Base-by-base conservation (phyloP, 2,329 filamentous ascomycete genomes). In the Colletotrichum gigasporum region DNA sequence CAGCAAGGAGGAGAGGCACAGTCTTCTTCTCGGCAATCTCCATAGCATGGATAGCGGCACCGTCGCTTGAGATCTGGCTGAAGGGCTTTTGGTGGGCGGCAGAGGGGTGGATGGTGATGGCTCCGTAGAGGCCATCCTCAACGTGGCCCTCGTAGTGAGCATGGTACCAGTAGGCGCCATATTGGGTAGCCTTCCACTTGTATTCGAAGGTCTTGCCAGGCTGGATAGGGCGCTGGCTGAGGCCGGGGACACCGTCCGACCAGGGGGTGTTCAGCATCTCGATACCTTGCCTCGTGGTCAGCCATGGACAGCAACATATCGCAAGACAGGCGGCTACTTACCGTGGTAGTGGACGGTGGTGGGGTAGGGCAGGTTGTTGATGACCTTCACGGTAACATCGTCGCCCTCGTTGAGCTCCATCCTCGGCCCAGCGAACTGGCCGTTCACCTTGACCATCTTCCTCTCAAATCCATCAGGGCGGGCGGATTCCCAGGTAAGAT, bases 161-260 rank as follows among this genome's bases (percentile, higher is more conserved):
- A 73, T 90, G 87, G 67, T 90, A 90, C 79, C 84, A 89, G 73
- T 86, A 87, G 41, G 81, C 83, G 3, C 88, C 88, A 68, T 85
- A 83, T 57, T 87, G 81, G 0, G 78, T 79, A 0, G 87, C 86
- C n/a, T 75, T 80, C 77, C 84, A 90, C 30, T 75, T 76, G 69
- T 90, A 87, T 0, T 78, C 76, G 68, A 84, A 90, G 26, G 72
- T 78, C 3, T 71, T 69, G 2, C 82, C 81, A 1, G 85, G 80
- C 11, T 74, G 69, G 57, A 90, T 87, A 3, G 81, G 75, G 3
- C 75, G 75, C 68, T 90, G 87, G 1, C 82, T 81, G 2, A 89
- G 71, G 2, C 87, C 87, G 1, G 86, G 84, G 0, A 86, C 82
- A 28, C 87, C 87, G 63, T 90, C 87, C 0, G 85, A 83, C 86